Base-by-base conservation (phyloP, 345 rosid genomes). In the Sisymbrium irio region DNA sequence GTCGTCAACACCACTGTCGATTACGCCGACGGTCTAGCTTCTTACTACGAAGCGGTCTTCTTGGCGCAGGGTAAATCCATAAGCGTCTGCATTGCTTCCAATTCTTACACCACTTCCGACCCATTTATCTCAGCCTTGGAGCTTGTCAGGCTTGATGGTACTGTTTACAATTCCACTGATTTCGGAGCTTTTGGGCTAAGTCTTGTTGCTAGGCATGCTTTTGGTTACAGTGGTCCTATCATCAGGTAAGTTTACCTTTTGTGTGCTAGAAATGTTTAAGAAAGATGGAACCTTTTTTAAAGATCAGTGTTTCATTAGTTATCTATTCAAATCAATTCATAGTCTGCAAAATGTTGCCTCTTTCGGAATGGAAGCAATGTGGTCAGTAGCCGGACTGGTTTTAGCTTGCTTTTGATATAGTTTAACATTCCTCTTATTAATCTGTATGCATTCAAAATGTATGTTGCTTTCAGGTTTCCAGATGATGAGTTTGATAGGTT, bases 71-170 rank as follows among this genome's bases (percentile, higher is more conserved):
- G 91, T 18, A 95, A 82, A 82, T 82, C 84, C 3, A 87, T 90
- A 78, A 90, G 92, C 78, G 66, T 92, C 5, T 95, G 97, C 64
- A 3, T 92, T 54, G 97, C 82, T 71, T 79, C 86, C 0, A 90
- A 95, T 66, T 20, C 83, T 33, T 67, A 85, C 49, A 95, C 99
- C 5, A 82, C 79, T 20, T 92, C 96, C 4, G 92, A 92, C 82
- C 96, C 96, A 19, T 95, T 95, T 80, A 85, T 95, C 75, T 90
- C 97, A n/a, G 90, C 91, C 2, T 41, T 95, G 77, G 99, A 92
- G 80, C 73, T 92, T 41, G 83, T 95, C 39, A 70, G 80, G 54
- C 70, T 92, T 41, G 85, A 70, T 18, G 83, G 40, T 76, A 86
- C 92, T 13, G 40, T 88, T 36, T 95, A 95, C 53, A 95, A 87